Evolutionary conservation across 345 rosid genomes (phyloP), one percentile per base, ranked within the genome.

Genomic region (Rhodamnia rubescens): DNA sequence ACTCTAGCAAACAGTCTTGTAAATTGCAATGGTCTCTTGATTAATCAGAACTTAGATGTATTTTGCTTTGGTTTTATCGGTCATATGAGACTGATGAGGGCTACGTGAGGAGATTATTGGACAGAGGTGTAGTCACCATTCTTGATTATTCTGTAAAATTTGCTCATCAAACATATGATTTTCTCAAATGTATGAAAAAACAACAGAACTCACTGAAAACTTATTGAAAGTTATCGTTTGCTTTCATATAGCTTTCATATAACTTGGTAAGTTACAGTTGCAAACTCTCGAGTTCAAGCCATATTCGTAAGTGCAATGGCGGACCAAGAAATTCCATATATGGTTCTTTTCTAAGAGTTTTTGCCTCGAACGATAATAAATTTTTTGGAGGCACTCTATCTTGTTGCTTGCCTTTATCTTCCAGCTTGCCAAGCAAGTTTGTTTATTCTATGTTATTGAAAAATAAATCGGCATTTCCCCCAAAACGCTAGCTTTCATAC

Each of bases 281-380:
- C n/a, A n/a, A n/a, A n/a, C n/a, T n/a, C n/a, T n/a, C n/a, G n/a
- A n/a, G n/a, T n/a, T n/a, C n/a, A n/a, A n/a, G n/a, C n/a, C n/a
- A n/a, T n/a, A n/a, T n/a, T 58, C 14, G 2, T 6, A 61, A 0
- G 11, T 2, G 10, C 5, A 1, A 61, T 1, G 21, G 21, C 1
- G 1, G 42, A 27, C 42, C 42, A 15, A 7, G 5, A 2, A 61
- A 61, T 29, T 29, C 11, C 42, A 15, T 29, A 0, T 61, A 27
- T 58, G 11, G 5, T 12, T 12, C 15, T 5, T 58, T 12, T 58
- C 4, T n/a, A 58, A 58, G 11, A 58, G 2, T n/a, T 26, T 16
- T n/a, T 58, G 5, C 16, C 36, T 5, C 16, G 6, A 14, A 52
- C 5, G 4, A 13, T 4, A 52, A 14, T 52, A 52, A 13, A 12